These are phyloP conservation scores for Leishmania braziliensis DNA, from an alignment of 208 protist genomes.

Conservation along the genomic window DNA sequence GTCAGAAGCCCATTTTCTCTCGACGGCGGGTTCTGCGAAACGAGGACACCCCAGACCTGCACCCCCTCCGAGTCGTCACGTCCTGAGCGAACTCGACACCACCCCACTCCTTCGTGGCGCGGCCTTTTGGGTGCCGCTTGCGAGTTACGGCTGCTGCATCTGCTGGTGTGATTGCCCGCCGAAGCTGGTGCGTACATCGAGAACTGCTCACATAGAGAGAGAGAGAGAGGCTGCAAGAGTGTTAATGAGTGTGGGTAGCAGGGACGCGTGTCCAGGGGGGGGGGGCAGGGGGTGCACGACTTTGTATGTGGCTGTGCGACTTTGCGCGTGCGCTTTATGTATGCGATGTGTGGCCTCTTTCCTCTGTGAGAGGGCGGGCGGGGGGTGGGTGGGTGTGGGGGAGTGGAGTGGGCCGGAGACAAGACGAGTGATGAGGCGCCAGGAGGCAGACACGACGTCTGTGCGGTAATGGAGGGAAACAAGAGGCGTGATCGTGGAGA, in stretches of 20 bases:
- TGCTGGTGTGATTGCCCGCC: not conserved
- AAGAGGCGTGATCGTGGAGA: not conserved
- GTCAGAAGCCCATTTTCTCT: conserved; percentile 31
- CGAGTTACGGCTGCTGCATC: not conserved
- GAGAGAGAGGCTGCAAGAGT: not conserved
- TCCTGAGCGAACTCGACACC: not conserved
- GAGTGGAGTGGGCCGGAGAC: not conserved
- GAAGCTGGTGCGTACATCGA: not conserved
- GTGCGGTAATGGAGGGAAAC: not conserved
- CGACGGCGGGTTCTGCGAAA: conserved; percentile 16
- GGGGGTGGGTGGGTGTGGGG: not conserved
- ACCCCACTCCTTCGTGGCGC: not conserved
- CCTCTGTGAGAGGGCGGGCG: not conserved
- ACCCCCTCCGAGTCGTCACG: not conserved
- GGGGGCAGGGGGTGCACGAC: not conserved
- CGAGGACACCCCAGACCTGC: conserved; percentile 40
- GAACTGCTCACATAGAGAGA: not conserved
- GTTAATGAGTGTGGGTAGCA: not conserved
- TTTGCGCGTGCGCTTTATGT: not conserved
- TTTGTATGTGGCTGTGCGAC: not conserved
- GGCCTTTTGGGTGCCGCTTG: not conserved
- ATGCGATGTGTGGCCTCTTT: not conserved
- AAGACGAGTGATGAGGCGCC: not conserved
- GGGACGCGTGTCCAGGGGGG: not conserved
- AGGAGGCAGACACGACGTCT: not conserved